Evolutionary conservation across 345 rosid species (phyloP).

Genomic region (Linum usitatissimum): DNA sequence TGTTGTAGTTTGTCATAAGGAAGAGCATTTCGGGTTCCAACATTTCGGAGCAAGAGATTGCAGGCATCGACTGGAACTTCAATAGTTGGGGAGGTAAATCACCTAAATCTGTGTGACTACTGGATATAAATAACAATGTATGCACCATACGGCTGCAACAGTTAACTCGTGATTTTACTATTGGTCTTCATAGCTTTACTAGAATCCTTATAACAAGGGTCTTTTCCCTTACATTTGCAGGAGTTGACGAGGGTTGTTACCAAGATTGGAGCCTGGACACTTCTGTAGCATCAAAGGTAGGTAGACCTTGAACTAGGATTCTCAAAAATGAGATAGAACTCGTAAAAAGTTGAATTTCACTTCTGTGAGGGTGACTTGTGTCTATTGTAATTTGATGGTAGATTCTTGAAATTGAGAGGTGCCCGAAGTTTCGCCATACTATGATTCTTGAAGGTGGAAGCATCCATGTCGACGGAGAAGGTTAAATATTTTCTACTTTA

Average conservation of each 20-base stretch:
- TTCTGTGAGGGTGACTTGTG: slow-evolving; percentile 8
- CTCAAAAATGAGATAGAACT: neutral
- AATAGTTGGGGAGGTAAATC: slow-evolving; percentile 80
- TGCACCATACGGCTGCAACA: neutral
- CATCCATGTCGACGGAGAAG: slow-evolving; percentile 98
- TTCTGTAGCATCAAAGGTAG: slow-evolving; percentile 70
- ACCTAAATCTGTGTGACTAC: slow-evolving; percentile 1
- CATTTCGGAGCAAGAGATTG: slow-evolving; percentile 34
- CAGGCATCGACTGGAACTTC: slow-evolving; percentile 86
- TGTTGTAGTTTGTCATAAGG: slow-evolving; percentile 48
- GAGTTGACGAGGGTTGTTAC: slow-evolving; percentile 79
- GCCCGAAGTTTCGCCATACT: slow-evolving; percentile 55
- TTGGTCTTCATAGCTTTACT: neutral
- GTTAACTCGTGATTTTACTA: neutral
- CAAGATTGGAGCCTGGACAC: slow-evolving; percentile 81
- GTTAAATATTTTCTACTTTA: slow-evolving; percentile 20
- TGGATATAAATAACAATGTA: neutral
- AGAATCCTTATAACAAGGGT: slow-evolving; percentile 4
- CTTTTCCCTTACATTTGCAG: slow-evolving; percentile 23
- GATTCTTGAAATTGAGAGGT: slow-evolving; percentile 64
- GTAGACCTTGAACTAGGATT: neutral
- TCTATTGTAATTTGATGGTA: slow-evolving; percentile 20
- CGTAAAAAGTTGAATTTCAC: neutral
- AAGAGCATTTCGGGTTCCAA: slow-evolving; percentile 18
- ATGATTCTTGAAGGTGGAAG: slow-evolving; percentile 98